Base-by-base conservation (phyloP, 805 yeast genomes). In the Starmera pachycereana region DNA sequence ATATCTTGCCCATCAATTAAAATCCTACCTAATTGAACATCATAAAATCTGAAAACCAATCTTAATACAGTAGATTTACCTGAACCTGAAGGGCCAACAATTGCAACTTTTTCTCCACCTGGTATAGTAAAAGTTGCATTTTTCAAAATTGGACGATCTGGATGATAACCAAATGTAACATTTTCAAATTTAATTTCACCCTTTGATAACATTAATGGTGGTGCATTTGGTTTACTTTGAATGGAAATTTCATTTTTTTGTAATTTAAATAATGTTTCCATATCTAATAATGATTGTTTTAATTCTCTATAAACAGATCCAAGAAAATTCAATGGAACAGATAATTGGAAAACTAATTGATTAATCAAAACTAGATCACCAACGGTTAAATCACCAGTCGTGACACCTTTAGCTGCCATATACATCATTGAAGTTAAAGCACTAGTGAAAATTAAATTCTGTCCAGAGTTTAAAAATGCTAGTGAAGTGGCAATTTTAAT, bases 271-370 rank as follows among this genome's bases (percentile, higher is more conserved):
- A 92, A 65, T 9, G 95, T 79, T 62, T 92, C 98, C 98, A 92
- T 92, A 59, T 92, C 98, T 42, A 90, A 67, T 44, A 92, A 65
- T 2, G 96, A 81, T 60, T 92, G 98, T 51, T 90, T 86, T 57
- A 92, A 68, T 56, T 92, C 98, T 51, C 98, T 71, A 58, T 92
- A 92, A 10, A 92, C 98, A 4, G 96, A 84, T 2, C 98, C 98
- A 41, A 92, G 62, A 61, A 92, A 92, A 60, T 90, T 92, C 43
- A 92, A 68, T 2, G 98, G 98, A 12, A 92, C 96, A 32, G 95
- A 83, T 35, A 92, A 71, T 65, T 92, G 98, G 69, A 92, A 92
- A 12, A 92, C 97, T 41, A 92, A 71, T 63, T 92, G 98, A 61
- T 92, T 92, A 16, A 16, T 16, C n/a, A n/a, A n/a, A n/a, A n/a